These are phyloP conservation scores for Arbutus unedo DNA, from an alignment of 148 eudicot species.

Conservation along the genomic window DNA sequence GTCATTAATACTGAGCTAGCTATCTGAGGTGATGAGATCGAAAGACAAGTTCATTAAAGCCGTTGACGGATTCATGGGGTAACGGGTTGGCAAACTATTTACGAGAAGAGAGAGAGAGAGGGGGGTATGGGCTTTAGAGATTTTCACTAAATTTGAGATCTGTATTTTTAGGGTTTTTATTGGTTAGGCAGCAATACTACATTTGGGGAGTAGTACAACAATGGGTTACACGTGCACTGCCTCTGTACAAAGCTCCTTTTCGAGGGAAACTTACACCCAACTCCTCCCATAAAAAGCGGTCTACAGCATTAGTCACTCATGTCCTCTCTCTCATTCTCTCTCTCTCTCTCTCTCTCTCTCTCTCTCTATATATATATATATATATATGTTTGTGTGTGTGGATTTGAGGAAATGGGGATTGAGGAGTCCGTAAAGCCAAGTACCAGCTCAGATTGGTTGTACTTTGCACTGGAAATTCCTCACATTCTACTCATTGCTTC, in stretches of 20 bases:
- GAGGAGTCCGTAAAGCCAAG: background rate
- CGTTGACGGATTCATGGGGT: background rate
- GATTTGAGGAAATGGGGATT: constrained; percentile 3
- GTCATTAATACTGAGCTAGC: background rate
- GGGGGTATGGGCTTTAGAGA: constrained; percentile 16
- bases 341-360: constrained; percentile 3
- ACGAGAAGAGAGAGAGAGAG: background rate
- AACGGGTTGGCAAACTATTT: constrained; percentile 11
- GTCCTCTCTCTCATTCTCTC: background rate
- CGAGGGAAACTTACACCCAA: constrained; percentile 28
- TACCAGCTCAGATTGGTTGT: constrained; percentile 5
- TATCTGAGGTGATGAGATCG: background rate
- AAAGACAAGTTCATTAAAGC: constrained; percentile 7
- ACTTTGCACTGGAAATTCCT: background rate
- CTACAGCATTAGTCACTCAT: background rate
- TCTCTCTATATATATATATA: background rate
- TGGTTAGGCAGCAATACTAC: background rate
- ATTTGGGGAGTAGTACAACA: background rate
- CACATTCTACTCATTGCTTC: background rate
- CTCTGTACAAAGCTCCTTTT: constrained; percentile 25
- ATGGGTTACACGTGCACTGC: constrained; percentile 33
- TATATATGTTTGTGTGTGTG: too few relatives aligned
- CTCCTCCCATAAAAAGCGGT: background rate
- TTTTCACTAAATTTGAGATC: constrained; percentile 5
- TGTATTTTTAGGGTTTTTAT: constrained; percentile 9